Evolutionary conservation across 495 filamentous ascomycete species (phyloP), one percentile per base, ranked within the genome.

Genomic region (Penicillium angulare): DNA sequence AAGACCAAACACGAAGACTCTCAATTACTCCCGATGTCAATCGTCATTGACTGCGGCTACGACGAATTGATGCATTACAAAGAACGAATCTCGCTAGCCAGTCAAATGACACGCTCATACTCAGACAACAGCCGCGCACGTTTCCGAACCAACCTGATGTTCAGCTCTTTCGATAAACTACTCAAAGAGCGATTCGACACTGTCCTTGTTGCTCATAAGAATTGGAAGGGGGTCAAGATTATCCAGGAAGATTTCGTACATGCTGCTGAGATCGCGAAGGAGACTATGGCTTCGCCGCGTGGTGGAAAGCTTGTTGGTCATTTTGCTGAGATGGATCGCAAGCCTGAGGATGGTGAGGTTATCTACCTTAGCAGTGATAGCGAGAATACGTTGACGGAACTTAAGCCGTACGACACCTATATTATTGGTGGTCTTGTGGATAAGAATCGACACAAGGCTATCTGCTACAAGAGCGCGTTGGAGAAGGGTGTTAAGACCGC

Each of bases 391-490:
- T 69, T 99, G 23, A 81, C 84, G 1, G 75, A 86, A 39, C 78
- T 97, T 20, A 88, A 88, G 66, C 86, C 90, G 0, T 86, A 90
- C 71, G 89, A 84, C 31, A 90, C 81, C 36, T 99, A 99, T 62
- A 87, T 99, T 29, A 87, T 99, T 48, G 93, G 93, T 16, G 93
- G 92, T 0, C 72, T 99, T 21, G 95, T 99, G 20, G 93, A 99
- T 64, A 88, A 87, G 69, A 99, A 99, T 60, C 78, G 93, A 18
- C 82, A 99, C 66, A 99, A 99, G 68, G 92, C 88, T 1, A 72
- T 96, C 10, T 97, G 93, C 73, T 92, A 96, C 75, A 86, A 87
- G 57, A 77, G 84, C 33, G 93, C 95, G 0, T 74, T 77, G 44
- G 80, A 86, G 32, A 75, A 76, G 60, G 88, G 88, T 0, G 80